Conservation (phyloP, 129 eudicot species). For the Artemisia argyi region DNA sequence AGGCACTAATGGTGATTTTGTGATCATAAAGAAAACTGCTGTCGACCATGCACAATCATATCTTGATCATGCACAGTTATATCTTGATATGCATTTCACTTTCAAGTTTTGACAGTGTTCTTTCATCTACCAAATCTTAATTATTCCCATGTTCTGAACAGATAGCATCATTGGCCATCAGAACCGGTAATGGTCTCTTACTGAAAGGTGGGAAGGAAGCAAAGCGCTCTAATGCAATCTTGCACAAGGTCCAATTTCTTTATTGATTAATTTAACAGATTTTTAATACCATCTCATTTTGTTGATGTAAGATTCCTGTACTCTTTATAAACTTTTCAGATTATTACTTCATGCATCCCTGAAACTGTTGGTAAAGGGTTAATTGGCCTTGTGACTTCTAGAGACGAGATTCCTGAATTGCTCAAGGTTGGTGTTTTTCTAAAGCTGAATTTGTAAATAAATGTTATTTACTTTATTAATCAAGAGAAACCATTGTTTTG, state of each 20-base stretch:
- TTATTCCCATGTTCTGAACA: slow-evolving; percentile 29
- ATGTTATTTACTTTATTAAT: neutral
- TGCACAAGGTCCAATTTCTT: slow-evolving; percentile 67
- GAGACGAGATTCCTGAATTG: slow-evolving; percentile 95
- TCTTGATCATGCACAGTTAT: neutral
- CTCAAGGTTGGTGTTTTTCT: slow-evolving; percentile 61
- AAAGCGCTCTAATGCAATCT: slow-evolving; percentile 80
- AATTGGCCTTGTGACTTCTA: slow-evolving; percentile 90
- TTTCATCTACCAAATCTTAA: slow-evolving; percentile 1
- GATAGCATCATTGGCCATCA: slow-evolving; percentile 95
- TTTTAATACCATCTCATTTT: slow-evolving; percentile 9
- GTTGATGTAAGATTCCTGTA: slow-evolving; percentile 18
- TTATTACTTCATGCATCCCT: slow-evolving; percentile 86
- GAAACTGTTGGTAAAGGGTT: slow-evolving; percentile 71
- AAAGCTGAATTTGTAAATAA: slow-evolving; percentile 9
- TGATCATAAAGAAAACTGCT: no score
- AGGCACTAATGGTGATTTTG: no score
- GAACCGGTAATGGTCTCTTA: slow-evolving; percentile 94
- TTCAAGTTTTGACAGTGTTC: neutral
- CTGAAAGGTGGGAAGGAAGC: slow-evolving; percentile 99
- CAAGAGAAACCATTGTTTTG: neutral
- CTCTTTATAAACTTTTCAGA: slow-evolving; percentile 32
- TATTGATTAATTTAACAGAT: slow-evolving; percentile 1
- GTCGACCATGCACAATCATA: neutral
- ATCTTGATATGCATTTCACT: neutral